A percentile compares a stretch with the other conserved stretches of the same genome.
Conservation (phyloP, 2,329 filamentous ascomycete species). For the Lachnellula suecica region DNA sequence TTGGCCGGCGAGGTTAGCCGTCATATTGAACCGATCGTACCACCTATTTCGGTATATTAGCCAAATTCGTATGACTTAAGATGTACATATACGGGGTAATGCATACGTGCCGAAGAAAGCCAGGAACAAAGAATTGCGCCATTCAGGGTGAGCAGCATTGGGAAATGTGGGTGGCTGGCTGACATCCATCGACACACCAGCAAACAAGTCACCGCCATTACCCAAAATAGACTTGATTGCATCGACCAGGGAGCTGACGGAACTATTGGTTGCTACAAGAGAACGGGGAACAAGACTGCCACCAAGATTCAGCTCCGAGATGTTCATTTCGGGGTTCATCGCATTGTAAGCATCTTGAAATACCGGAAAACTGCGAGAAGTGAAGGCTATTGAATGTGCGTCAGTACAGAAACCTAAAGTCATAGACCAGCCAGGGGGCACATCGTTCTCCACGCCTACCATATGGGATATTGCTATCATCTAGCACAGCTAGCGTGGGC, state of each 20-base stretch:
- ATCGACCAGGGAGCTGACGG: not conserved
- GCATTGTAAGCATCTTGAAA: constrained; percentile 6
- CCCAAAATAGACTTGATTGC: constrained; percentile 3
- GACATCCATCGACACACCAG: constrained; percentile 9
- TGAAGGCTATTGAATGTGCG: not conserved
- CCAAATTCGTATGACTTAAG: no score
- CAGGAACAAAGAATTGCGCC: constrained; percentile 3
- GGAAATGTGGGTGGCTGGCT: not conserved
- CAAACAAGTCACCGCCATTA: constrained; percentile 5
- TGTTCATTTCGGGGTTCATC: constrained; percentile 3
- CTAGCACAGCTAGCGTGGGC: not conserved
- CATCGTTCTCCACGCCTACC: not conserved
- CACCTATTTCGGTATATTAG: not conserved
- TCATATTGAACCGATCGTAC: not conserved
- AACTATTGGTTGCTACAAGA: not conserved
- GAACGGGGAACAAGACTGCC: constrained; percentile 7
- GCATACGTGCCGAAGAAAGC: constrained; percentile 1
- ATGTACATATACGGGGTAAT: not conserved
- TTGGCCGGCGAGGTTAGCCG: not conserved
- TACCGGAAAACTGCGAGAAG: not conserved
- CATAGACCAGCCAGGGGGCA: not conserved
- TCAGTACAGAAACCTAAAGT: not conserved
- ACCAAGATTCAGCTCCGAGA: constrained; percentile 5
- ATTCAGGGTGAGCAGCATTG: constrained; percentile 3
- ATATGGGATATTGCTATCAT: constrained; percentile 2